Conservation (phyloP, 441 rosid species). For the Biscutella laevigata region DNA sequence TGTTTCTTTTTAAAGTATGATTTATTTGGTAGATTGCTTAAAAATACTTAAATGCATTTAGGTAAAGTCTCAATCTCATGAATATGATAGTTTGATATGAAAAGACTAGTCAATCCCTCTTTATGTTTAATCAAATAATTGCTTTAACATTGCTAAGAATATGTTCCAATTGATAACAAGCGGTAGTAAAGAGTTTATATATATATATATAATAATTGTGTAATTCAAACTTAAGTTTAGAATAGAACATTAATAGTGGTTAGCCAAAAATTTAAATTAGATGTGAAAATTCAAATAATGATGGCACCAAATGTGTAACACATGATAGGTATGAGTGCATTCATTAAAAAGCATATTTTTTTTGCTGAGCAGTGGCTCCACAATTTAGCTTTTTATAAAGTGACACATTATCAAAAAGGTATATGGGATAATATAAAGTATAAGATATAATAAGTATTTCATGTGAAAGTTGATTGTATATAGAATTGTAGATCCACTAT, state of each 20-base stretch:
- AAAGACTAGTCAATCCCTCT: constrained; percentile 8
- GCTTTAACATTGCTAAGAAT: constrained; percentile 1
- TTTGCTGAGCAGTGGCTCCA: constrained; percentile 23
- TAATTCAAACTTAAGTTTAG: no score
- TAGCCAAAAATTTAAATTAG: no score
- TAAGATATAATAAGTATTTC: no score
- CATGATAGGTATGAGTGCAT: constrained; percentile 28
- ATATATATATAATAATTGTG: no score
- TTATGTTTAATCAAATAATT: constrained; percentile 9
- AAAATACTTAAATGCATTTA: constrained; percentile 1
- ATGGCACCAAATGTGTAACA: constrained; percentile 26
- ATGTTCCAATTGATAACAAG: background rate
- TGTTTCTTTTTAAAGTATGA: background rate
- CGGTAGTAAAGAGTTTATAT: background rate
- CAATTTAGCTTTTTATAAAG: constrained; percentile 18
- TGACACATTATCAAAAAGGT: constrained; percentile 23
- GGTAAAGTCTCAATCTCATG: constrained; percentile 6
- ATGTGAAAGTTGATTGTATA: no score
- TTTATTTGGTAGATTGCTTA: constrained; percentile 16
- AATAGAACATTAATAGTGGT: no score
- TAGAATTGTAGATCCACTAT: no score
- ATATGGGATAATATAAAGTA: constrained; percentile 2
- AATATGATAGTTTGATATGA: background rate
- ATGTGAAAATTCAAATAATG: no score
- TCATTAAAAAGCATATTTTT: constrained; percentile 12